Percentiles rank a stretch among this genome's conserved stretches.
Evolutionary conservation across 2,329 filamentous ascomycete genomes (phyloP).

Genomic region (Tricladium varicosporioides): DNA sequence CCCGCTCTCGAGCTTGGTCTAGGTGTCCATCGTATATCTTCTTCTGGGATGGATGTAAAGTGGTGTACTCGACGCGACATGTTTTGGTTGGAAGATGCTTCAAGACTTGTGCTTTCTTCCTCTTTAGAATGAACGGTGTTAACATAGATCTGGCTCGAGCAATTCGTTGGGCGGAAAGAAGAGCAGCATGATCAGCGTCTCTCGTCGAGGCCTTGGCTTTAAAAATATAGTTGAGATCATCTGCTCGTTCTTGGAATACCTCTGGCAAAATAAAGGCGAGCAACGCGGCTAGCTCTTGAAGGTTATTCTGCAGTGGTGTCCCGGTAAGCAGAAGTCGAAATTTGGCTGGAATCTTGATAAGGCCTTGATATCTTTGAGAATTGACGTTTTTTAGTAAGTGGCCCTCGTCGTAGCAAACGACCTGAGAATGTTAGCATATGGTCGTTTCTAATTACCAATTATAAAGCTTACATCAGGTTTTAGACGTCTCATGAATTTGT

Average conservation of each 20-base stretch:
- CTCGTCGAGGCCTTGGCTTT: conserved; percentile 85
- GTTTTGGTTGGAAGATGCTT: conserved; percentile 77
- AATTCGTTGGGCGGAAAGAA: conserved; percentile 85
- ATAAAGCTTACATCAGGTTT: conserved; percentile 44
- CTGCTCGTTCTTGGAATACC: conserved; percentile 74
- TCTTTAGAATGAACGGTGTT: conserved; percentile 89
- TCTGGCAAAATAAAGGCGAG: conserved; percentile 91
- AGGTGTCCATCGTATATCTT: conserved; percentile 72
- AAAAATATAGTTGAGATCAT: conserved; percentile 84
- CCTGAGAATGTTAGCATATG: conserved; percentile 24
- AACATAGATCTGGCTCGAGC: conserved; percentile 86
- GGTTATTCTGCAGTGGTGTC: conserved; percentile 91
- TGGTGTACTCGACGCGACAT: conserved; percentile 75
- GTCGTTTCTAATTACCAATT: not conserved
- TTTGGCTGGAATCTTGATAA: conserved; percentile 73
- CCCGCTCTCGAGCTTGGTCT: conserved; percentile 57
- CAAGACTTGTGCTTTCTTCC: conserved; percentile 93
- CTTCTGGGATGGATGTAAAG: conserved; percentile 70
- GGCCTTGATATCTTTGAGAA: conserved; percentile 75
- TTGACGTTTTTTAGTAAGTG: conserved; percentile 88
- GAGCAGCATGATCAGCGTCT: conserved; percentile 74
- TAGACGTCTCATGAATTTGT: conserved; percentile 59
- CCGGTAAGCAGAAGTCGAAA: conserved; percentile 87
- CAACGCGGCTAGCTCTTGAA: conserved; percentile 86
- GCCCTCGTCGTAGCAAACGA: conserved; percentile 82